Base-by-base conservation (phyloP, 1,284 basidiomycete species). In the Puccinia horiana region DNA sequence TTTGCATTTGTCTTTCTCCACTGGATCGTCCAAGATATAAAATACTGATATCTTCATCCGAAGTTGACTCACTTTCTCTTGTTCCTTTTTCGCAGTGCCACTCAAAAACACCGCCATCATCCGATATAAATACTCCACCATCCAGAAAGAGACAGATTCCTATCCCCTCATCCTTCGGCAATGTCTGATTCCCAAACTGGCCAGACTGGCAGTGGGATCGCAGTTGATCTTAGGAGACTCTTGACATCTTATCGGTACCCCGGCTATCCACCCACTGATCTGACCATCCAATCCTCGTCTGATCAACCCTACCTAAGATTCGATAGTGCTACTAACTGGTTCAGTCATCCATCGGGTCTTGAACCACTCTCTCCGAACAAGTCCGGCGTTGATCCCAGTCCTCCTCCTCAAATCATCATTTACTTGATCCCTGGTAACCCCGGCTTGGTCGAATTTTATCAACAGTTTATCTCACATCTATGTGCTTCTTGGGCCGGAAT, bases 401-500 rank as follows among this genome's bases (percentile, higher is more conserved):
- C 29, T 14, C 5, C 29, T 18, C 78, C 78, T 2, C 29, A 29
- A 63, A 26, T 74, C 4, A 44, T 81, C 23, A 37, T 81, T 44
- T 58, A 72, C 47, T 29, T 81, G 54, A 72, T 81, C 23, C 78
- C 78, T 42, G 78, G 78, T 35, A 81, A 81, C 44, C 78, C 78
- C 18, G 78, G 78, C 29, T 47, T 81, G 52, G 42, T 70, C 16
- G 78, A 81, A 26, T 81, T 81, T 44, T 81, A 81, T 44, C 37
- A 81, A 16, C 42, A 37, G 42, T 81, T 81, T 20, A 23, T 74
- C 14, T 58, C 42, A 16, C n/a, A 56, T 40, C 42, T 80, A n/a
- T 58, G 52, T 32, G 18, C 32, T 35, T 56, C 40, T 63, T 63
- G 42, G 5, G 58, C n/a, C 20, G 20, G 26, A 29, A 11, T 76